Base-by-base conservation (phyloP, 352 stramenopile genomes). In the Saprolegnia parasitica region DNA sequence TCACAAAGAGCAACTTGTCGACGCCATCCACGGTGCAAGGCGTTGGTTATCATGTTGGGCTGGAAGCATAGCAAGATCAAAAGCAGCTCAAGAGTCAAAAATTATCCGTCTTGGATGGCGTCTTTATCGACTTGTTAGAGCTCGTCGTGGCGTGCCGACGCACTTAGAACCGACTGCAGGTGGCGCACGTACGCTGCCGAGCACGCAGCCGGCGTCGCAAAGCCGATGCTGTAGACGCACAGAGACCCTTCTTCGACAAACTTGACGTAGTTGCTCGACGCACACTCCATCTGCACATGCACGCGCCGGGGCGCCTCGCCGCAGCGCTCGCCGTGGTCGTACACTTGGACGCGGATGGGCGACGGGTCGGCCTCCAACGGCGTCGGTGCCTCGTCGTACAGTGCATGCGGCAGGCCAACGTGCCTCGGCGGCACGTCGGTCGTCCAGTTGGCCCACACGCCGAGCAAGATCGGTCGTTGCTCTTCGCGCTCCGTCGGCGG, bases 191-290 rank as follows among this genome's bases (percentile, higher is more conserved):
- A 70, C 21, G 10, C 39, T 29, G 46, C 10, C 23, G 63, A 52
- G 37, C 63, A 70, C 15, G 63, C 63, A 1, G 63, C 63, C 0
- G 63, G 63, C 26, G 63, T 70, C n/a, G 29, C 35, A 70, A 70
- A 70, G 10, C 63, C 63, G 50, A 70, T 58, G 8, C n/a, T 21
- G 23, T 70, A 70, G 24, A 61, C 63, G 37, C 63, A 70, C 32
- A 58, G 6, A 4, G 63, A 21, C 16, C 63, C 42, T 40, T 70
- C 63, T 61, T 70, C 63, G 42, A 70, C 26, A 24, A 50, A 70
- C 13, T 37, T 23, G 50, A 70, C 32, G 40, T 70, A 39, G 49
- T 70, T 63, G 32, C 26, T 21, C 18, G 63, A 29, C 5, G 45
- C 63, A 24, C 63, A 70, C 18, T 70, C 42, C 63, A 70, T 62